A percentile compares a stretch with the other conserved stretches of the same genome.
phyloP scores from a whole-genome alignment of 345 rosid species.

The Hypericum androsaemum region DNA sequence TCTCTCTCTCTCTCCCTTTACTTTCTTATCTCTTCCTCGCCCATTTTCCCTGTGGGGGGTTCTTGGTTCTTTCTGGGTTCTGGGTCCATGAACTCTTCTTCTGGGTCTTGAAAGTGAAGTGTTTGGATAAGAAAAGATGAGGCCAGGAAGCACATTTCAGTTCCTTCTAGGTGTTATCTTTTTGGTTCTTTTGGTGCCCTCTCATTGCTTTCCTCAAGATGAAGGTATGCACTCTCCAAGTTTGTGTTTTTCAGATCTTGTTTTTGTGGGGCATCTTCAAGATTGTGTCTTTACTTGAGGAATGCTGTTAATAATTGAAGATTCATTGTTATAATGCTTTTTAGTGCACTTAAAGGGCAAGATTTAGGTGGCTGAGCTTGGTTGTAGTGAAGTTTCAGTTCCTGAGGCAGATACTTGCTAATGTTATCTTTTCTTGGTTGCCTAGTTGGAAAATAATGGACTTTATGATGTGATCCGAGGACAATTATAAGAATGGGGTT shows the following conservation, averaged over 20 bases:
- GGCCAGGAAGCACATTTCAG: constrained; percentile 22
- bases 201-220: constrained; percentile 41
- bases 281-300: constrained; percentile 20
- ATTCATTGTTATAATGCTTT: neutral
- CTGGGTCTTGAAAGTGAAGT: constrained; percentile 15
- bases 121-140: constrained; percentile 28
- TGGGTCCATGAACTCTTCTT: constrained; percentile 10
- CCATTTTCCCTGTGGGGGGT: constrained; percentile 15
- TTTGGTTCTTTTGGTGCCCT: constrained; percentile 33
- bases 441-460: no score
- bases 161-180: constrained; percentile 35
- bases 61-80: constrained; percentile 24
- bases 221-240: constrained; percentile 46
- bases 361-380: no score
- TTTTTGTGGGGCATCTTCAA: constrained; percentile 9
- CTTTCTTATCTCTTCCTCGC: neutral
- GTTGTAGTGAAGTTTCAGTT: no score
- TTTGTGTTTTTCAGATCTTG: constrained; percentile 45
- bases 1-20: constrained; percentile 9
- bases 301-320: constrained; percentile 2
- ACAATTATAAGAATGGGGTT: neutral
- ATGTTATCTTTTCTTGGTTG: no score
- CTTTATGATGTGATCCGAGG: neutral
- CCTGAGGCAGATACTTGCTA: no score
- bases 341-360: no score